Conservation (phyloP, 1,139 yeast genomes). For the Blastobotrys arbuscula region DNA sequence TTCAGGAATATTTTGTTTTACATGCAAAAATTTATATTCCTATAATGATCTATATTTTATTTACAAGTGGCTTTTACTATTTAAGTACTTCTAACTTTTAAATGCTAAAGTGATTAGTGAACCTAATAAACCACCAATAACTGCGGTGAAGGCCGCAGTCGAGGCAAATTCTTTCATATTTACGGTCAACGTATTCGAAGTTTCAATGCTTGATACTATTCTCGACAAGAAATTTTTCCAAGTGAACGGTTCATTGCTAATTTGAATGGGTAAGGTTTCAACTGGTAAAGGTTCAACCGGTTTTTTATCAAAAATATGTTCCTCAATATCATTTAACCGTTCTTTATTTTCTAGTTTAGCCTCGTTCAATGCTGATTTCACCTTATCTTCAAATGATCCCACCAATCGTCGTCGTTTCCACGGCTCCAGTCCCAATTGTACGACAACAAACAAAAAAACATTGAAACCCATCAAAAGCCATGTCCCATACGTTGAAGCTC, state of each 20-base stretch:
- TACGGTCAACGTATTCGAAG: not conserved
- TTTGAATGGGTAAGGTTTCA: too few relatives aligned
- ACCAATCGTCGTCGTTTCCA: constrained; percentile 84
- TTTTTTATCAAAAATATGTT: not conserved
- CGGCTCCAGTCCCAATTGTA: constrained; percentile 88
- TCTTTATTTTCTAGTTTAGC: constrained; percentile 10
- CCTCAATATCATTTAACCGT: constrained; percentile 8
- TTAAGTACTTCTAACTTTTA: not conserved
- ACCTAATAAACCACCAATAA: constrained; percentile 13
- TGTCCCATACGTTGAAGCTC: constrained; percentile 97
- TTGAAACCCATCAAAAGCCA: constrained; percentile 86
- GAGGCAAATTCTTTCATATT: constrained; percentile 11
- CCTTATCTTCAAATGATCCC: constrained; percentile 76
- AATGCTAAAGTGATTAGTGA: constrained; percentile 13
- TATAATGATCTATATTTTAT: too few relatives aligned
- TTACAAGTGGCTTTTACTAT: too few relatives aligned
- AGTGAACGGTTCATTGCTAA: constrained; percentile 4
- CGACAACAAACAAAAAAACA: constrained; percentile 66
- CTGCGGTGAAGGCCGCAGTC: constrained; percentile 11
- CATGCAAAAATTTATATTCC: not conserved
- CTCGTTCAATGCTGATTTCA: constrained; percentile 46
- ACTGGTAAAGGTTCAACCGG: not conserved
- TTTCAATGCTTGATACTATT: constrained; percentile 8
- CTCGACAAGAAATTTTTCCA: constrained; percentile 10
- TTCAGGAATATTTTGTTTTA: too few relatives aligned